Base-by-base conservation (phyloP, 441 rosid species). In the Theobroma grandiflorum region DNA sequence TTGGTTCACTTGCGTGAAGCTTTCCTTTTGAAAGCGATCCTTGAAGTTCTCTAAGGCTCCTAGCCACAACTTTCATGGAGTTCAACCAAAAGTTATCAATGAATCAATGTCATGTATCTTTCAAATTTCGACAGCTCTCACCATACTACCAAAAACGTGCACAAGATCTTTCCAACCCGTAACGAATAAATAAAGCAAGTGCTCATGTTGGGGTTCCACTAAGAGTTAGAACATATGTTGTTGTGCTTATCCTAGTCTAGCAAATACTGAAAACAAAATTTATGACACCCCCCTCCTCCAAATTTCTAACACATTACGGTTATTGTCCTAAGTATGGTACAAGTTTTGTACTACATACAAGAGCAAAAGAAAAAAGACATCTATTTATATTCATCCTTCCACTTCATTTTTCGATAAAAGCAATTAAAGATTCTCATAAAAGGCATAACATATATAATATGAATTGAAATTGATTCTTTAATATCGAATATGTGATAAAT, bases 91-190 rank as follows among this genome's bases (percentile, higher is more conserved):
- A 70, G 47, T 37, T 64, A 33, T 47, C 26, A 71, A 50, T 33
- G 61, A n/a, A 72, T 72, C 72, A 79, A 66, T 43, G 77, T 59
- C 12, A 42, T 79, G 31, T 26, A 70, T 26, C 63, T 77, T 74
- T 84, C 53, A 62, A 74, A 33, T 35, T 65, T 64, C n/a, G 1
- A 45, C 6, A 3, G 31, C 33, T 12, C 74, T 16, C 72, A 33
- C 49, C 66, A 38, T 68, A 50, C 85, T 68, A 15, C 79, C 81
- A 3, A 74, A 77, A 78, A 82, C 47, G 77, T 63, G 42, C 65
- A 80, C 84, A 86, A 78, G 76, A 76, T 67, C 18, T 85, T 86
- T 47, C 91, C 84, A 61, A 80, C 83, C 85, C 86, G 90, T 67
- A 87, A 88, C 77, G 70, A 68, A 65, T 74, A 11, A 68, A 65